Percentiles rank a stretch among this genome's conserved stretches.
These are phyloP conservation scores for Mycena citricolor DNA, from an alignment of 1,284 basidiomycete genomes.

Conservation along the genomic window DNA sequence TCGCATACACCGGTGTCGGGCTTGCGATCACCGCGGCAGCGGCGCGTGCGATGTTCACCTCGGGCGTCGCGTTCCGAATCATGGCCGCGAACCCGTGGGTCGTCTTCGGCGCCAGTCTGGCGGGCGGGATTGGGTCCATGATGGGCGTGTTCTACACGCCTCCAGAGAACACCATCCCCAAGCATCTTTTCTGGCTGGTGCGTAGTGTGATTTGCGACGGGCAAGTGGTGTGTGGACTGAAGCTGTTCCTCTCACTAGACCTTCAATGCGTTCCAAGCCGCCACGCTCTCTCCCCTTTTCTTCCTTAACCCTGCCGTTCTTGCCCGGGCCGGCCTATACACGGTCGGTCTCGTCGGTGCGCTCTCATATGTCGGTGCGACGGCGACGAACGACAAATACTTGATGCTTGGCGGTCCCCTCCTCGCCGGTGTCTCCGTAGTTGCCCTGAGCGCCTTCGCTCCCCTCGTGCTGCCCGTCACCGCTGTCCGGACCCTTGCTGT, in stretches of 20 bases:
- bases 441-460: conserved; percentile 81
- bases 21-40: conserved; percentile 74
- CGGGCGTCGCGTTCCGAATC: conserved; percentile 72
- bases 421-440: conserved; percentile 87
- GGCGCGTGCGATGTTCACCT: conserved; percentile 77
- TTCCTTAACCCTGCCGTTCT: conserved; percentile 86
- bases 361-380: conserved; percentile 89
- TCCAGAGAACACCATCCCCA: conserved; percentile 69
- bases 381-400: conserved; percentile 82
- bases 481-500: conserved; percentile 76
- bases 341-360: conserved; percentile 80
- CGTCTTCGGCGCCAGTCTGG: conserved; percentile 81
- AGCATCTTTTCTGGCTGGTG: conserved; percentile 78
- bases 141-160: conserved; percentile 75
- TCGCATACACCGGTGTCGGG: conserved; percentile 85
- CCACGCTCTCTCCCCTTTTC: conserved; percentile 80
- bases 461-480: conserved; percentile 77
- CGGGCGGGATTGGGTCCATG: conserved; percentile 76
- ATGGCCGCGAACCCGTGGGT: conserved; percentile 90
- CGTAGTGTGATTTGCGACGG: no score
- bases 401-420: conserved; percentile 83
- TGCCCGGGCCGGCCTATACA: conserved; percentile 88
- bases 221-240: no score
- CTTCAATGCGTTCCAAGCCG: conserved; percentile 86
- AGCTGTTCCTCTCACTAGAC: no score